Evolutionary conservation across 768 basidiomycete species (phyloP).

Genomic region (Lepiota brunneoincarnata): DNA sequence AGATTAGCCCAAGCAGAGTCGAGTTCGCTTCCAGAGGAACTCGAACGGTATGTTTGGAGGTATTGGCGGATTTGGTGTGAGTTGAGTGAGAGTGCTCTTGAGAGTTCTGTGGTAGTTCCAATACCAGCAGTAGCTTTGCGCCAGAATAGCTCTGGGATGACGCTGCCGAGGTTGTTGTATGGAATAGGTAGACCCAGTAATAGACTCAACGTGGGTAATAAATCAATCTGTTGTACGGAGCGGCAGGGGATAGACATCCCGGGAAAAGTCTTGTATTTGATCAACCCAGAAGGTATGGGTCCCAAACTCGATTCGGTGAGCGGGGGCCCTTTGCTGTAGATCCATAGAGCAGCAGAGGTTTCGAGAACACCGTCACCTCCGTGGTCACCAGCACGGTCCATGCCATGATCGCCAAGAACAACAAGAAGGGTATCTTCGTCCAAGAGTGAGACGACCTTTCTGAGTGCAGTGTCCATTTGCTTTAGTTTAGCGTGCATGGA

Average conservation of each 20-base stretch:
- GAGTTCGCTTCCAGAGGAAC: conserved; percentile 70
- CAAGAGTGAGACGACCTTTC: conserved; percentile 65
- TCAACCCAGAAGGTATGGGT: conserved; percentile 44
- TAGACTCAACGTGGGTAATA: conserved; percentile 85
- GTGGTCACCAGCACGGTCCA: conserved; percentile 94
- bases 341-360: conserved; percentile 84
- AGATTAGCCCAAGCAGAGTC: conserved; percentile 51
- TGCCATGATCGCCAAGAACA: conserved; percentile 94
- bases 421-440: conserved; percentile 91
- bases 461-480: conserved; percentile 85
- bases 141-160: conserved; percentile 92
- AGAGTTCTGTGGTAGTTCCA: conserved; percentile 28
- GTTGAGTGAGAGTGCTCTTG: conserved; percentile 67
- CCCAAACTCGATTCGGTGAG: conserved; percentile 33
- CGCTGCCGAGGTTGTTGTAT: conserved; percentile 88
- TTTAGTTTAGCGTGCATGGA: conserved; percentile 81
- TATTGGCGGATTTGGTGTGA: conserved; percentile 74
- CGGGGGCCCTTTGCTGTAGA: conserved; percentile 77
- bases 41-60: conserved; percentile 71
- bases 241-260: conserved; percentile 53
- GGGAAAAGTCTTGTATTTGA: conserved; percentile 60
- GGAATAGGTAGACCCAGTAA: conserved; percentile 93
- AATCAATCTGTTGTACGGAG: conserved; percentile 87
- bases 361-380: conserved; percentile 86
- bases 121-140: conserved; percentile 27